Percentiles rank a stretch among this genome's conserved stretches.
Evolutionary conservation across 1,284 basidiomycete genomes (phyloP).

Genomic region (Neotropicomus parvogracilis): DNA sequence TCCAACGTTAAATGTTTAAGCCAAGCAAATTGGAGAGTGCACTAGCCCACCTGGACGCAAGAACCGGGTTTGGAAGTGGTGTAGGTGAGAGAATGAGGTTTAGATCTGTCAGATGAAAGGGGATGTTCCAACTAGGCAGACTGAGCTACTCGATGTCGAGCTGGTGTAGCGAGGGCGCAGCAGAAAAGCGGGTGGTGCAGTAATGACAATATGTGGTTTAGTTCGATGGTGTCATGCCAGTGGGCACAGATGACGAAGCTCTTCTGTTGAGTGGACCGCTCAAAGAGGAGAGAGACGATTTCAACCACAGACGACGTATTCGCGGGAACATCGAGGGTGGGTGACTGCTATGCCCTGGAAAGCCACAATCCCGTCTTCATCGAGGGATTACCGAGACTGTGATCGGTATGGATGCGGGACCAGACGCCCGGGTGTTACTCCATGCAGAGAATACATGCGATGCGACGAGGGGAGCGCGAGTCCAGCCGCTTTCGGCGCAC

Average conservation of each 20-base stretch:
- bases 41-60: conserved; percentile 26
- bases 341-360: conserved; percentile 39
- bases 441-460: conserved; percentile 62
- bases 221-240: conserved; percentile 36
- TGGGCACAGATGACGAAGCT: conserved; percentile 40
- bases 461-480: conserved; percentile 49
- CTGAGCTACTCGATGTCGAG: conserved; percentile 24
- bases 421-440: conserved; percentile 54
- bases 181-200: conserved; percentile 32
- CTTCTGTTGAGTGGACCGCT: conserved; percentile 43
- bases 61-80: conserved; percentile 11
- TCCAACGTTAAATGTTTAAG: conserved; percentile 42
- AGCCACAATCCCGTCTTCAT: conserved; percentile 51
- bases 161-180: conserved; percentile 17
- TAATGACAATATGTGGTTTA: conserved; percentile 39
- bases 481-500: conserved; percentile 51
- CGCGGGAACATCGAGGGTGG: conserved; percentile 40
- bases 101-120: conserved; percentile 21
- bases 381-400: conserved; percentile 42
- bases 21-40: conserved; percentile 35
- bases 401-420: conserved; percentile 54
- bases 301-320: conserved; percentile 28
- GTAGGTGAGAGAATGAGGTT: conserved; percentile 18
- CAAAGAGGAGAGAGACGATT: conserved; percentile 42
- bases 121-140: conserved; percentile 25